Percentiles rank a stretch among this genome's conserved stretches.
Conservation (phyloP, 306 rosid species). For the Astragalus glycyphyllos region DNA sequence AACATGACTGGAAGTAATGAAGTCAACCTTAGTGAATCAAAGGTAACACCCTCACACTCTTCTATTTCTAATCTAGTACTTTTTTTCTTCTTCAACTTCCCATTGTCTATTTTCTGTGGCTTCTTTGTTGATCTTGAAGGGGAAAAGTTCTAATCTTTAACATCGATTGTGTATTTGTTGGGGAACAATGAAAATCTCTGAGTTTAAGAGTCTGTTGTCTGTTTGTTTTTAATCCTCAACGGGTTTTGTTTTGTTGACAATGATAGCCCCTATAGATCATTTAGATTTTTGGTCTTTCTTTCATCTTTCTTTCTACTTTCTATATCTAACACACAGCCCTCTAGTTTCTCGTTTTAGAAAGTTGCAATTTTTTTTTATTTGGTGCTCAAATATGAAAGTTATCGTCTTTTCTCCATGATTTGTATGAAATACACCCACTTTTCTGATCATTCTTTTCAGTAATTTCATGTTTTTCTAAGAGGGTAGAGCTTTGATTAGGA, state of each 20-base stretch:
- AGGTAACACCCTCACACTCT: conserved; percentile 53
- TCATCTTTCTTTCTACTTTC: conserved; percentile 36
- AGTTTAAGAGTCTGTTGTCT: conserved; percentile 24
- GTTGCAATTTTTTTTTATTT: conserved; percentile 46
- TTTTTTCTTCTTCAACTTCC: conserved; percentile 6
- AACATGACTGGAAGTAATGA: conserved; percentile 72
- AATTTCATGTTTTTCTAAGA: background rate
- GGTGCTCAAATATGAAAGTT: conserved; percentile 31
- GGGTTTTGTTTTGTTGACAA: conserved; percentile 39
- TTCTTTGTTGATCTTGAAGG: conserved; percentile 33
- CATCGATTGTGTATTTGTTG: conserved; percentile 32
- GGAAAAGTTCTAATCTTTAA: conserved; percentile 46
- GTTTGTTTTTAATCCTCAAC: background rate
- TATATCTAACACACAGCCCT: conserved; percentile 45
- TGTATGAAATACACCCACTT: conserved; percentile 5
- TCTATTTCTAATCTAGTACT: background rate
- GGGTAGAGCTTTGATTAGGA: background rate
- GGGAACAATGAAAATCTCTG: conserved; percentile 24
- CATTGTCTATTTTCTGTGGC: conserved; percentile 21
- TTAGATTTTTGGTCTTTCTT: conserved; percentile 37
- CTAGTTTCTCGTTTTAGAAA: conserved; percentile 57
- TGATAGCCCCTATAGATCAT: conserved; percentile 37
- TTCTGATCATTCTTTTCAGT: conserved; percentile 24
- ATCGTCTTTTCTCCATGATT: conserved; percentile 38
- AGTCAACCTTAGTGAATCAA: conserved; percentile 83